Evolutionary conservation across 2,329 filamentous ascomycete species (phyloP).

Genomic region (Neonectria faginata): DNA sequence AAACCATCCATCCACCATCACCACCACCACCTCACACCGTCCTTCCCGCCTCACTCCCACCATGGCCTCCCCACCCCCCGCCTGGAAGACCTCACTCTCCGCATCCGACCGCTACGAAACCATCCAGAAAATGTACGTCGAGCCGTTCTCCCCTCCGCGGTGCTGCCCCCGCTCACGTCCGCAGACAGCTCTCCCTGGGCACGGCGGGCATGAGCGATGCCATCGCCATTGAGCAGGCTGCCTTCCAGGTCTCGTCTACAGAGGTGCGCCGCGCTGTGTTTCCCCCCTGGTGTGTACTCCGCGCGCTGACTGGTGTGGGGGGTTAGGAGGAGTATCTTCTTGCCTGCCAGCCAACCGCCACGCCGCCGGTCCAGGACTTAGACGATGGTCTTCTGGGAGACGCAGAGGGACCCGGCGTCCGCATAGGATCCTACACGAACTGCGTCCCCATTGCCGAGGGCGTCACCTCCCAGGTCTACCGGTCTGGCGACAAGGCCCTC

Average conservation of each 20-base stretch:
- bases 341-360: constrained; percentile 50
- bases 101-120: constrained; percentile 72
- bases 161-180: background rate
- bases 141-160: constrained; percentile 4
- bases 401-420: constrained; percentile 49
- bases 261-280: constrained; percentile 59
- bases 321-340: constrained; percentile 66
- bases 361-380: constrained; percentile 22
- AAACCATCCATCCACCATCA: background rate
- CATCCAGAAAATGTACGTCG: constrained; percentile 62
- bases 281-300: no score
- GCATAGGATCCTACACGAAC: constrained; percentile 65
- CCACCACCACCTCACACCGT: constrained; percentile 11
- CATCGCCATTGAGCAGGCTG: constrained; percentile 73
- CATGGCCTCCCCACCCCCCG: constrained; percentile 38
- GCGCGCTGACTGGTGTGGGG: constrained; percentile 36
- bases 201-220: constrained; percentile 58
- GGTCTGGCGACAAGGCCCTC: constrained; percentile 73
- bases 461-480: constrained; percentile 86
- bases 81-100: constrained; percentile 65
- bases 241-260: constrained; percentile 68
- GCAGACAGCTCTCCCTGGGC: constrained; percentile 49
- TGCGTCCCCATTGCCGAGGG: constrained; percentile 73
- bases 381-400: constrained; percentile 12
- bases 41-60: background rate